These are phyloP conservation scores for Leptodermis oblonga DNA, from an alignment of 257 asterid genomes.

Conservation along the genomic window DNA sequence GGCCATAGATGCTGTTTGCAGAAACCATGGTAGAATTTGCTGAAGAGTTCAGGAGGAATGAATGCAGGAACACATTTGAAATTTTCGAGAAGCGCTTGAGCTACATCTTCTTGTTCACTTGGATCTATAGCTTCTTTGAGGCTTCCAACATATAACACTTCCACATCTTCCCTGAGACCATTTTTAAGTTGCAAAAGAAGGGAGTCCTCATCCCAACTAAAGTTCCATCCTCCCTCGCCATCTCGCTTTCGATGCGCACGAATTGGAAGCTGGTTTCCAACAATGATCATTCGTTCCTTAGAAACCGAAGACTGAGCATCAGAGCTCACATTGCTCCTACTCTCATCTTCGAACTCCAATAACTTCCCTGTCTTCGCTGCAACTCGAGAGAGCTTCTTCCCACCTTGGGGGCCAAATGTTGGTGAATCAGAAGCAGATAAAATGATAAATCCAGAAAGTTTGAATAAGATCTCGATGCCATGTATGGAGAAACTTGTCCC, in stretches of 20 bases:
- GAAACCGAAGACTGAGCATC: conserved; percentile 81
- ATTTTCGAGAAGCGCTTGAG: conserved; percentile 66
- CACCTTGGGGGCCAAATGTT: conserved; percentile 47
- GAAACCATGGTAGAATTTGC: conserved; percentile 75
- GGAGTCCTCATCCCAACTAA: conserved; percentile 88
- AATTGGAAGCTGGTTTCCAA: conserved; percentile 82
- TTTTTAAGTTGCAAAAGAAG: conserved; percentile 81
- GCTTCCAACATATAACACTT: conserved; percentile 70
- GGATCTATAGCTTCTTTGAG: conserved; percentile 66
- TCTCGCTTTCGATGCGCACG: conserved; percentile 43
- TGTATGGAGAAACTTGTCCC: conserved; percentile 3
- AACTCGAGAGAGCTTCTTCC: conserved; percentile 59
- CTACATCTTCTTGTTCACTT: conserved; percentile 64
- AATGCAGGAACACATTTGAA: conserved; percentile 89
- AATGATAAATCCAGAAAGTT: conserved; percentile 81
- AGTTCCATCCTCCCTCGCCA: conserved; percentile 42
- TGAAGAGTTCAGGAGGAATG: conserved; percentile 66
- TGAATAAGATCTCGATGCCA: conserved; percentile 83
- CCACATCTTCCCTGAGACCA: conserved; percentile 78
- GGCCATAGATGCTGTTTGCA: conserved; percentile 89
- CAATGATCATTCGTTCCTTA: conserved; percentile 72
- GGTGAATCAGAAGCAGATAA: conserved; percentile 60
- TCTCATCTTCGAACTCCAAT: conserved; percentile 76
- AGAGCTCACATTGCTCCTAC: conserved; percentile 54
- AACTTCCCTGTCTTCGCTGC: conserved; percentile 75